Percentiles rank a stretch among this genome's conserved stretches.
Conservation (phyloP, 805 yeast species). For the Cyberlindnera euphorbiae region DNA sequence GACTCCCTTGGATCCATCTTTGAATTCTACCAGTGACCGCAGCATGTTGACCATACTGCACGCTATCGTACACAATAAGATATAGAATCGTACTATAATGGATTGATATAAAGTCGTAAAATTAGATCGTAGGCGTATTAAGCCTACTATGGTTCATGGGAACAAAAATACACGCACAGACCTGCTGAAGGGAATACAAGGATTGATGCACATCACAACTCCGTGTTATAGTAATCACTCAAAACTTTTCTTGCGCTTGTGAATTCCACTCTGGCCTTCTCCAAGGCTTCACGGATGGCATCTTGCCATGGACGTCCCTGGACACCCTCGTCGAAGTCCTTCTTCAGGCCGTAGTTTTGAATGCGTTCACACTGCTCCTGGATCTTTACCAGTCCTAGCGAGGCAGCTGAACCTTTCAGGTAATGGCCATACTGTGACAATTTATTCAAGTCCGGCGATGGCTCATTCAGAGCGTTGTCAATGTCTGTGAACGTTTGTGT, state of each 20-base stretch:
- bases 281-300: constrained; percentile 50
- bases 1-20: constrained; percentile 53
- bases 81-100: too few species aligned
- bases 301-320: constrained; percentile 24
- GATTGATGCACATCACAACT: constrained; percentile 10
- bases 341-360: constrained; percentile 71
- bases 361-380: constrained; percentile 89
- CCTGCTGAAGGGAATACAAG: background rate
- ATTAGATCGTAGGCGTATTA: too few species aligned
- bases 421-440: constrained; percentile 84
- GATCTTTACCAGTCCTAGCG: constrained; percentile 78
- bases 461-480: constrained; percentile 39
- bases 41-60: background rate
- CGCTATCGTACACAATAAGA: too few species aligned
- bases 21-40: constrained; percentile 43
- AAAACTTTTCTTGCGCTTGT: constrained; percentile 45
- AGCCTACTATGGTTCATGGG: too few species aligned
- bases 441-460: constrained; percentile 39
- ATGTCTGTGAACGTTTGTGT: constrained; percentile 71
- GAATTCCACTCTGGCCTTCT: constrained; percentile 47
- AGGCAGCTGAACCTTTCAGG: constrained; percentile 92
- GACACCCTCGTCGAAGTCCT: constrained; percentile 29
- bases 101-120: too few species aligned
- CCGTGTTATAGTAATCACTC: constrained; percentile 45
- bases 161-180: background rate